These are phyloP conservation scores for Striga asiatica DNA, from an alignment of 257 asterid genomes.

Conservation along the genomic window DNA sequence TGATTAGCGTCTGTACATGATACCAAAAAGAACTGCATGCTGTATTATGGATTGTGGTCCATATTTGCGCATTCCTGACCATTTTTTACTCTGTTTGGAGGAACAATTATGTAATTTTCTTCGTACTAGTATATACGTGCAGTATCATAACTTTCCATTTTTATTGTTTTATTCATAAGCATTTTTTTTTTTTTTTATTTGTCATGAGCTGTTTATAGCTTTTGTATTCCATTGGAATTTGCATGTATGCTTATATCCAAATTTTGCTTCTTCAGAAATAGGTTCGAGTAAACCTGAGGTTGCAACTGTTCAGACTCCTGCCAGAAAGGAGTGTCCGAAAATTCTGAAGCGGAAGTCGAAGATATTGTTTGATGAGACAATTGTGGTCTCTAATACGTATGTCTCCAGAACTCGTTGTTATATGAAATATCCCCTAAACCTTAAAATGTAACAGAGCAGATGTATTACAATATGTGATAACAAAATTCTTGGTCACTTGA, in stretches of 20 bases:
- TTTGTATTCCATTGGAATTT: not conserved
- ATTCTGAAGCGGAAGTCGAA: slow-evolving; percentile 55
- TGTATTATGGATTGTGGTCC: not conserved
- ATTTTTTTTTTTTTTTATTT: no score
- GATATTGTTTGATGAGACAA: slow-evolving; percentile 31
- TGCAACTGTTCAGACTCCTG: slow-evolving; percentile 56
- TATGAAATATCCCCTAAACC: not conserved
- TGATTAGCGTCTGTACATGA: slow-evolving; percentile 9
- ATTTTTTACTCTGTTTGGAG: not conserved
- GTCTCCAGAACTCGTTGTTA: slow-evolving; percentile 6
- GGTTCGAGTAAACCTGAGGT: slow-evolving; percentile 30
- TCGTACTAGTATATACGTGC: no score
- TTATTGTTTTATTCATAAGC: no score
- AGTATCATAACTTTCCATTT: no score
- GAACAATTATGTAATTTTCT: no score
- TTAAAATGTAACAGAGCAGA: not conserved
- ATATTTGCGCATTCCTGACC: not conserved
- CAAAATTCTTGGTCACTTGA: not conserved
- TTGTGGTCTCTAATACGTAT: slow-evolving; percentile 44
- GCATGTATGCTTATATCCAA: slow-evolving; percentile 10
- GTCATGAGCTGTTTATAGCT: not conserved
- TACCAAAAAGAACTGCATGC: not conserved
- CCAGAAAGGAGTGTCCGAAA: slow-evolving; percentile 39
- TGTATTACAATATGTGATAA: not conserved
- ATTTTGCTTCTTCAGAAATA: no score